phyloP scores from a whole-genome alignment of 306 rosid species.

The Quercus variabilis region DNA sequence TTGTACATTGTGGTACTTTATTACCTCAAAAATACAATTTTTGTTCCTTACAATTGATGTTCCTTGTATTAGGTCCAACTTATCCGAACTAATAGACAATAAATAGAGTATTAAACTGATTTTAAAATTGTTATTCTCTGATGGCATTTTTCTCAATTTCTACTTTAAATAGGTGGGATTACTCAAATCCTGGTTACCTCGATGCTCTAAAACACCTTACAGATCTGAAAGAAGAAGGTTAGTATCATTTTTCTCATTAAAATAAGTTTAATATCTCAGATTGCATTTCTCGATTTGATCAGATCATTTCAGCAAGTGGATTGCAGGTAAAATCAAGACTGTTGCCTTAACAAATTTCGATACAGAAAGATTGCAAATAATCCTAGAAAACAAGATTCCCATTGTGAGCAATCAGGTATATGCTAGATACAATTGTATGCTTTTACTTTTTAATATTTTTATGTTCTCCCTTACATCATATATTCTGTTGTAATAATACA shows the following conservation, averaged over 20 bases:
- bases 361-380: conserved; percentile 81
- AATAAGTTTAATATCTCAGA: not conserved
- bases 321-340: conserved; percentile 88
- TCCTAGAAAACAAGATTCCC: conserved; percentile 86
- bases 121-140: conserved; percentile 2
- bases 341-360: conserved; percentile 88
- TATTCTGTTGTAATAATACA: conserved; percentile 5
- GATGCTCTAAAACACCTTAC: conserved; percentile 94
- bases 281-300: conserved; percentile 33
- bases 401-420: conserved; percentile 95
- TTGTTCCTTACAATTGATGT: not conserved
- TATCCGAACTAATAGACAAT: not conserved
- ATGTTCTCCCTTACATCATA: not conserved
- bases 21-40: not conserved
- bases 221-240: conserved; percentile 87
- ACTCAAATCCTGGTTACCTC: conserved; percentile 79
- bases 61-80: not conserved
- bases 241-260: conserved; percentile 14
- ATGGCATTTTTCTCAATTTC: conserved; percentile 17
- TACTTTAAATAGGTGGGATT: conserved; percentile 80
- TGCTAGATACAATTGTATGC: not conserved
- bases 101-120: not conserved
- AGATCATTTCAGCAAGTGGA: conserved; percentile 24
- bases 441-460: conserved; percentile 2
- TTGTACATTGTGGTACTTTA: not conserved